Evolutionary conservation across 495 filamentous ascomycete genomes (phyloP).

Genomic region (Staphylotrichum longicolle): DNA sequence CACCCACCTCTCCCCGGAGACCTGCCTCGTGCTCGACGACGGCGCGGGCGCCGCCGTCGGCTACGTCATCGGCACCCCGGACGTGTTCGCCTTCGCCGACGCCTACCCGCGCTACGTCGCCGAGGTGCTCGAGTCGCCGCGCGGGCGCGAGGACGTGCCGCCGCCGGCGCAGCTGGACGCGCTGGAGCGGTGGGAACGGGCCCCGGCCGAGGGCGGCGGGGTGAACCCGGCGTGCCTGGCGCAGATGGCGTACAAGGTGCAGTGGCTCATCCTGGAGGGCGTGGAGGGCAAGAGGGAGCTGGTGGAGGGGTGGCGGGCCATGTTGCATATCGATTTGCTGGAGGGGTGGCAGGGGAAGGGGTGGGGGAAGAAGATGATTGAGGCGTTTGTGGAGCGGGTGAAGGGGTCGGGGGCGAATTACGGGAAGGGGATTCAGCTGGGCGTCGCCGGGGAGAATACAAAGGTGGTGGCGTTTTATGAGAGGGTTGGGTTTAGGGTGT

Average conservation of each 20-base stretch:
- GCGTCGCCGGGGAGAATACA: constrained; percentile 40
- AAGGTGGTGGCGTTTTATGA: constrained; percentile 47
- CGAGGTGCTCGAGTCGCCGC: constrained; percentile 28
- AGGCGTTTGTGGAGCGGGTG: constrained; percentile 37
- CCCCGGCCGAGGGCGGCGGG: not conserved
- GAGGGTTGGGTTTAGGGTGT: constrained; percentile 40
- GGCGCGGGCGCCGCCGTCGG: constrained; percentile 39
- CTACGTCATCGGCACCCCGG: constrained; percentile 42
- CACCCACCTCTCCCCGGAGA: constrained; percentile 38
- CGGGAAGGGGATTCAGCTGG: constrained; percentile 40
- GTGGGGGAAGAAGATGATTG: constrained; percentile 41
- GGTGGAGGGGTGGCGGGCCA: constrained; percentile 33
- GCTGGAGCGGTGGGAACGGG: constrained; percentile 23
- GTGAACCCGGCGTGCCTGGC: constrained; percentile 32
- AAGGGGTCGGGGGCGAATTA: constrained; percentile 24
- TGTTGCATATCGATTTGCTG: constrained; percentile 47
- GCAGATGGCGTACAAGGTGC: constrained; percentile 38
- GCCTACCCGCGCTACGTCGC: constrained; percentile 34
- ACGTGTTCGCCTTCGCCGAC: constrained; percentile 33
- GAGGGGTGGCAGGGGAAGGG: constrained; percentile 36
- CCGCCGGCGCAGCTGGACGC: constrained; percentile 26
- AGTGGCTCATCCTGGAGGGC: constrained; percentile 35
- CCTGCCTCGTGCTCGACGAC: constrained; percentile 44
- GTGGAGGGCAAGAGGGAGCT: constrained; percentile 34
- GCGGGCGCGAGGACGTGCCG: constrained; percentile 25